Base-by-base conservation (phyloP, 2,329 filamentous ascomycete genomes). In the Ophiostoma perfectum region DNA sequence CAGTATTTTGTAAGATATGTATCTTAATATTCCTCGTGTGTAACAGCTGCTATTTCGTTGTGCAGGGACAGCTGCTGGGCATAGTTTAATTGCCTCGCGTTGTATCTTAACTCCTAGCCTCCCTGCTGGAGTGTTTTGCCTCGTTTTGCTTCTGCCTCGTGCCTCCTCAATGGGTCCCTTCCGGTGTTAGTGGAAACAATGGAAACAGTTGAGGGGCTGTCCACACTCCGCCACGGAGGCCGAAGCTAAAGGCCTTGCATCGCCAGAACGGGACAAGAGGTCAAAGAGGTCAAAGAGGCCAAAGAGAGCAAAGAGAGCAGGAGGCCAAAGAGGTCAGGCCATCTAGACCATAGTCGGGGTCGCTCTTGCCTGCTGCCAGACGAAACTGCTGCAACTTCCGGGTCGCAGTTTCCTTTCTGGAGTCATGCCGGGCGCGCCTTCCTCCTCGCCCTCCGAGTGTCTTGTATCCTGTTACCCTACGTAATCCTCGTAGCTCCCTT, bases 181-280 rank as follows among this genome's bases (percentile, higher is more conserved):
- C 55, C 64, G 55, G 55, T 69, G 67, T 69, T 68, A 63, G 67
- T 70, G 60, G 70, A 70, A 71, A 70, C 70, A 39, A 47, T 44
- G 41, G 39, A 64, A 36, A 63, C 60, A 63, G 42, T 63, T 42
- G 60, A 63, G 63, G 63, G 63, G 41, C 41, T 44, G 62, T 64
- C 60, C 39, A 42, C 39, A n/a, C 62, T 64, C 63, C 63, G 42
- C 47, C 41, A 44, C 42, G 63, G 63, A 42, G 63, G 41, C 9
- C 41, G 39, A n/a, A 6, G 60, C 39, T 41, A 41, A 6, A 52
- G 16, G 12, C 14, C 14, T 18, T 6, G 16, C 4, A 52, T 6
- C 38, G 3, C 11, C 38, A 41, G 16, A 62, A 12, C 5, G 7
- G 11, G 18, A 27, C 27, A 39, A 39, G 36, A 60, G 55, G 55